Conservation (phyloP, 805 yeast species). For the Ogataea minuta region DNA sequence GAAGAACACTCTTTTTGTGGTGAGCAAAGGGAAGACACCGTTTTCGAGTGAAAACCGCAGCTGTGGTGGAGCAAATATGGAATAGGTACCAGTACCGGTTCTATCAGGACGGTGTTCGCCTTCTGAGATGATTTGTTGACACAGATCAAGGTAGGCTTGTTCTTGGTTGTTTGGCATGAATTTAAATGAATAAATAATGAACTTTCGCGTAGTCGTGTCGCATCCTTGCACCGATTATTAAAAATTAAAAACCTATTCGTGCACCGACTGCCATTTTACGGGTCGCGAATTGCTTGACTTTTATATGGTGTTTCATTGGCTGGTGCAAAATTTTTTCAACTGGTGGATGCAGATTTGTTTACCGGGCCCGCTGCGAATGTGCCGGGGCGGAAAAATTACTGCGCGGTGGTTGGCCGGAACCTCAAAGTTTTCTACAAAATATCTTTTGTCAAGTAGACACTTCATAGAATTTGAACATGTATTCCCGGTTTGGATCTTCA, state of each 20-base stretch:
- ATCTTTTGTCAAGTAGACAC: constrained; percentile 12
- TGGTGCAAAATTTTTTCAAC: constrained; percentile 14
- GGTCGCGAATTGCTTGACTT: constrained; percentile 19
- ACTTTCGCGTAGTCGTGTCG: constrained; percentile 6
- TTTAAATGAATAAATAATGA: neutral
- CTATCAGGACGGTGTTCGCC: constrained; percentile 95
- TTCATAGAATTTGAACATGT: constrained; percentile 27
- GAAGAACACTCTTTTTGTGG: constrained; percentile 90
- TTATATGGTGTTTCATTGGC: constrained; percentile 23
- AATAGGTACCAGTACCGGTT: constrained; percentile 94
- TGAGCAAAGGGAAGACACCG: constrained; percentile 79
- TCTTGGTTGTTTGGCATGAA: constrained; percentile 53
- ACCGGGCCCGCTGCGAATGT: constrained; percentile 12
- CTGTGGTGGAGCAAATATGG: constrained; percentile 95
- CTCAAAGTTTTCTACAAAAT: constrained; percentile 13
- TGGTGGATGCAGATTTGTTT: constrained; percentile 13
- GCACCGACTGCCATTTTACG: constrained; percentile 8
- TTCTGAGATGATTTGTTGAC: constrained; percentile 68
- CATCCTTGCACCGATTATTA: constrained; percentile 3
- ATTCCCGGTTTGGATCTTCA: constrained; percentile 36
- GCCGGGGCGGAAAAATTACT: constrained; percentile 14
- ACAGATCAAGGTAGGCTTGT: constrained; percentile 81
- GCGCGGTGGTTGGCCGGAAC: constrained; percentile 14
- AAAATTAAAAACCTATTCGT: constrained; percentile 3
- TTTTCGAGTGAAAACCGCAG: constrained; percentile 73